Base-by-base conservation (phyloP, 257 asterid genomes). In the Fraxinus pennsylvanica region DNA sequence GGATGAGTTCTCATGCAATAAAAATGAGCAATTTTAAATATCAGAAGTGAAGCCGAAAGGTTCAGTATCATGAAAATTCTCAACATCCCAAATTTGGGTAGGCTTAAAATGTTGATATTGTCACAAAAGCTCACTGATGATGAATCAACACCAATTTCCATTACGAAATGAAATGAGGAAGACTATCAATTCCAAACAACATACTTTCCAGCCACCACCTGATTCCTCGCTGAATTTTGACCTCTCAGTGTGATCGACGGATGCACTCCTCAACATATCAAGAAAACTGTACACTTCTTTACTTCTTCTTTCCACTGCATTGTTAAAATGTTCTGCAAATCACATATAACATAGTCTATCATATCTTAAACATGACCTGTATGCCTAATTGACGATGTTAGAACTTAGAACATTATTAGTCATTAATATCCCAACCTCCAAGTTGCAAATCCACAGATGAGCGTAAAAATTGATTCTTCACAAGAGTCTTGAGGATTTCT, bases 261-360 rank as follows among this genome's bases (percentile, higher is more conserved):
- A 89, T 41, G 95, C 89, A 86, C 99, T 94, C 85, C 98, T 85
- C 82, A 93, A 76, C 97, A 90, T 92, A 72, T 81, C 77, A 29
- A 95, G 93, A 76, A 93, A 90, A 81, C 82, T 81, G 7, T 85
- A 88, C 71, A 93, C 82, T 86, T 93, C 93, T 77, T 81, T 81
- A 75, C 96, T 91, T 89, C 96, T 91, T 81, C 78, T 84, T 73
- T 86, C 90, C 63, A 89, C 89, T 66, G 85, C 82, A 33, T 72
- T 25, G 52, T 88, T 96, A 41, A 71, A 43, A 81, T 76, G 84
- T 38, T 85, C 99, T 95, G 88, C 80, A 80, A 82, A 76, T 38
- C 74, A 84, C 67, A 83, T 17, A 43, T 3, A 76, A 66, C 76
- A 21, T 5, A 71, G 17, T 19, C n/a, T 21, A 27, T 52, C 10